A percentile compares a stretch with the other conserved stretches of the same genome.
phyloP scores from a whole-genome alignment of 2,329 filamentous ascomycete species.

The Emergomyces pasteurianus region DNA sequence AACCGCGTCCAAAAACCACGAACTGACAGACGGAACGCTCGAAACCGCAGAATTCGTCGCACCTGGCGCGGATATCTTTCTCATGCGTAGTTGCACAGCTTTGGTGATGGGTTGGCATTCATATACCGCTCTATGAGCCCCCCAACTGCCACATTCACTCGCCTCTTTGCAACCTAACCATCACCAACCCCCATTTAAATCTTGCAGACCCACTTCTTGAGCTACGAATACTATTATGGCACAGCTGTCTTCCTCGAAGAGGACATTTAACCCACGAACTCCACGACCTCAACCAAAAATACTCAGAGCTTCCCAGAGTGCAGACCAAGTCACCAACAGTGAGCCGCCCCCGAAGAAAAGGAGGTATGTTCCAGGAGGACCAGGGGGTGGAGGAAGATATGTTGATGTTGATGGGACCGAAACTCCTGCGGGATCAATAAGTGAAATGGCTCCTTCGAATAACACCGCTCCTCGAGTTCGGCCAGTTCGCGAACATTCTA shows the following conservation, averaged over 20 bases:
- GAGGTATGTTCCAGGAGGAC: slow-evolving; percentile 74
- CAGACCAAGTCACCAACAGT: slow-evolving; percentile 20
- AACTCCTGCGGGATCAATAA: slow-evolving; percentile 39
- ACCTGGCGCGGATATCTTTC: neutral
- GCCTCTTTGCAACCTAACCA: neutral
- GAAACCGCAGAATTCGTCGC: neutral
- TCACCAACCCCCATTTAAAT: neutral
- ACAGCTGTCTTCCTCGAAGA: slow-evolving; percentile 17
- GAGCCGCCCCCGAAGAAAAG: slow-evolving; percentile 59
- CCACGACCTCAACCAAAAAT: slow-evolving; percentile 17
- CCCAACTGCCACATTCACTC: neutral
- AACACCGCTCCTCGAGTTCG: slow-evolving; percentile 39
- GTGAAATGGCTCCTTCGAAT: slow-evolving; percentile 38
- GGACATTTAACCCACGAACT: slow-evolving; percentile 17
- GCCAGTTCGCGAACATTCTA: slow-evolving; percentile 42
- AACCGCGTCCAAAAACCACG: neutral
- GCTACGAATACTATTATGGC: slow-evolving; percentile 17
- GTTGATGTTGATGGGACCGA: slow-evolving; percentile 59
- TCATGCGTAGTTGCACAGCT: neutral
- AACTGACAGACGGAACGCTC: neutral
- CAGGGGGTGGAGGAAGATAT: slow-evolving; percentile 75
- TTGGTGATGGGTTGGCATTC: neutral
- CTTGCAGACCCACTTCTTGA: neutral
- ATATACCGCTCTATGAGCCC: neutral
- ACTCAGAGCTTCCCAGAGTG: slow-evolving; percentile 20